Percentiles rank a stretch among this genome's conserved stretches.
Conservation (phyloP, 139 green algal genomes). For the Helicosporidium sp. region DNA sequence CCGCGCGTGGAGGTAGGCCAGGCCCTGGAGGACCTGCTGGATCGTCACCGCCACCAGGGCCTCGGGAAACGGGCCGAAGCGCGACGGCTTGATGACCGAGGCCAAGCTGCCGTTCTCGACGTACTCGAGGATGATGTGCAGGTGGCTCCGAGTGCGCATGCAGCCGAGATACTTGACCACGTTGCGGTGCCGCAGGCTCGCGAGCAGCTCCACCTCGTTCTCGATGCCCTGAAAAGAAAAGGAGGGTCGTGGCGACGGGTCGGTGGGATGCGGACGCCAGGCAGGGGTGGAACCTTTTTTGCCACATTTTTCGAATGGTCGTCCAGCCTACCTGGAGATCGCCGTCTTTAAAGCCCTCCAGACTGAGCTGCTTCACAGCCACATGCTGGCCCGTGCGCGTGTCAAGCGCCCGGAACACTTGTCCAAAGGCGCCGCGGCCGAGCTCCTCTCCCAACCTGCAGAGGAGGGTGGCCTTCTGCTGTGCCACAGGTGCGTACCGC, state of each 20-base stretch:
- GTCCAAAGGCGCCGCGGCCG: constrained; percentile 66
- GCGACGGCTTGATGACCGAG: constrained; percentile 64
- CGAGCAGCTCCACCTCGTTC: constrained; percentile 73
- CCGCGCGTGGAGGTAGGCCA: constrained; percentile 81
- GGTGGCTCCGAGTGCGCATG: constrained; percentile 68
- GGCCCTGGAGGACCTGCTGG: constrained; percentile 45
- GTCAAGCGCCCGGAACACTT: constrained; percentile 79
- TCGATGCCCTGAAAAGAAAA: constrained; percentile 34
- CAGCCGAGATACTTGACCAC: constrained; percentile 92
- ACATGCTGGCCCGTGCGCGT: constrained; percentile 60
- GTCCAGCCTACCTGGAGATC: constrained; percentile 7
- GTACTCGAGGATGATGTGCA: constrained; percentile 95
- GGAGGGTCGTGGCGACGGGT: too few relatives aligned
- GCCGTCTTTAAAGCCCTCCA: constrained; percentile 4
- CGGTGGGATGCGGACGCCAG: too few relatives aligned
- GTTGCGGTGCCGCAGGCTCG: constrained; percentile 83
- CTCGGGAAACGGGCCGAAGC: constrained; percentile 79
- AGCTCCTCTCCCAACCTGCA: constrained; percentile 73
- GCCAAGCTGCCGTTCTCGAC: constrained; percentile 81
- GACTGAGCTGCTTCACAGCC: constrained; percentile 59
- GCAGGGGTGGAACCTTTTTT: not conserved
- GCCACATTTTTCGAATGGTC: too few relatives aligned
- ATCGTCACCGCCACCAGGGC: constrained; percentile 75
- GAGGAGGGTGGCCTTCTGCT: not conserved
- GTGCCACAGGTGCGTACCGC: too few relatives aligned